Evolutionary conservation across 2,329 filamentous ascomycete genomes (phyloP).

Genomic region (Trichophyton rubrum): DNA sequence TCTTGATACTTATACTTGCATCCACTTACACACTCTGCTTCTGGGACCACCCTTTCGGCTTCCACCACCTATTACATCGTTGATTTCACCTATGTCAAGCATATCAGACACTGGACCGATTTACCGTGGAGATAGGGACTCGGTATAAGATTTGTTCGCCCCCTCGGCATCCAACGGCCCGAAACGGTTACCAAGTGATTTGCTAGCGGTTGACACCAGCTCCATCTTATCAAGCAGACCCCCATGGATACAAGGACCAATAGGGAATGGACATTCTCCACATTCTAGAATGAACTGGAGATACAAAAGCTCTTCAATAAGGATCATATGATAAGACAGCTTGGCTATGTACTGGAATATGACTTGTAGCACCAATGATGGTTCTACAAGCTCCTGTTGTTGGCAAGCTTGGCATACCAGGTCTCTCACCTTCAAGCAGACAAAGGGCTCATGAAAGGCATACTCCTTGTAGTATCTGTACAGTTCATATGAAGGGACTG

Average conservation of each 20-base stretch:
- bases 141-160: slow-evolving; percentile 10
- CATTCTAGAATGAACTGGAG: slow-evolving; percentile 13
- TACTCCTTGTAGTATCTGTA: slow-evolving; percentile 11
- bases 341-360: slow-evolving; percentile 8
- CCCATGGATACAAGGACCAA: neutral
- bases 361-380: slow-evolving; percentile 13
- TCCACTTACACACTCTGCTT: no score
- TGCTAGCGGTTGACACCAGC: slow-evolving; percentile 8
- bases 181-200: slow-evolving; percentile 8
- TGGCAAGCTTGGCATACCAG: slow-evolving; percentile 13
- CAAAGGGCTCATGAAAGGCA: slow-evolving; percentile 14
- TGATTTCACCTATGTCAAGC: neutral
- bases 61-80: no score
- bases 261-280: slow-evolving; percentile 1
- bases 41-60: no score
- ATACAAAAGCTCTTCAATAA: slow-evolving; percentile 12
- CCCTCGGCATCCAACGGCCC: slow-evolving; percentile 8
- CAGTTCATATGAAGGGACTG: slow-evolving; percentile 13
- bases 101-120: slow-evolving; percentile 1
- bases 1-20: no score
- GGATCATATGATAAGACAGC: slow-evolving; percentile 11
- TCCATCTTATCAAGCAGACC: slow-evolving; percentile 9
- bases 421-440: slow-evolving; percentile 11
- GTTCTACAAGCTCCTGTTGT: slow-evolving; percentile 8
- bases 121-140: slow-evolving; percentile 9